Conservation (phyloP, 768 basidiomycete genomes). For the Suillus luteus region DNA sequence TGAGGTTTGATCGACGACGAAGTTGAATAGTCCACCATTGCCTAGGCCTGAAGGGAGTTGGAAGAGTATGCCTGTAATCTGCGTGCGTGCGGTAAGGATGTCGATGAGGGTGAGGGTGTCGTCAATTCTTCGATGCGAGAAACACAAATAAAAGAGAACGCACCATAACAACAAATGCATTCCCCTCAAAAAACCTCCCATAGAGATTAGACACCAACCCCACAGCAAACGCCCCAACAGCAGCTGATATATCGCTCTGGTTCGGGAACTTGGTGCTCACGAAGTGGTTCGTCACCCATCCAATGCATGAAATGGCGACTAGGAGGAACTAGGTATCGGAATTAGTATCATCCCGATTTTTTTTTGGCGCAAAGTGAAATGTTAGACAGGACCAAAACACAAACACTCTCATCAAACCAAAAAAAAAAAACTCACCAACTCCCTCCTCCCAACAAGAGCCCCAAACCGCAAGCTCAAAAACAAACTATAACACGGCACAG, state of each 20-base stretch:
- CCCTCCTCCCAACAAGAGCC: slow-evolving; percentile 55
- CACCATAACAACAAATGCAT: slow-evolving; percentile 83
- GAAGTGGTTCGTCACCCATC: slow-evolving; percentile 79
- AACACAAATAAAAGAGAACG: slow-evolving; percentile 18
- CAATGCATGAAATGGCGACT: slow-evolving; percentile 62
- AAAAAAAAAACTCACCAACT: slow-evolving; percentile 48
- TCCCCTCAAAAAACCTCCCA: slow-evolving; percentile 69
- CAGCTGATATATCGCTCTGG: slow-evolving; percentile 77
- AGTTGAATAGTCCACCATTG: slow-evolving; percentile 77
- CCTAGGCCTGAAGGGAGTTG: slow-evolving; percentile 84
- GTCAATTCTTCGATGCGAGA: not conserved
- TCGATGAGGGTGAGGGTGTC: not conserved
- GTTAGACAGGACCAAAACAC: not conserved
- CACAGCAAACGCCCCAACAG: slow-evolving; percentile 81
- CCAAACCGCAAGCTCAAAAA: slow-evolving; percentile 68
- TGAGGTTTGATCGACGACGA: slow-evolving; percentile 55
- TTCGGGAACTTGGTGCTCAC: slow-evolving; percentile 58
- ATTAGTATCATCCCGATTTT: not conserved
- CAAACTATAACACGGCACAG: slow-evolving; percentile 68
- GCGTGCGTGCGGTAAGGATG: not conserved
- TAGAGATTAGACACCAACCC: slow-evolving; percentile 80
- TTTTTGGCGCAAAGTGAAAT: not conserved
- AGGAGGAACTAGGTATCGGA: slow-evolving; percentile 36
- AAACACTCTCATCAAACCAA: not conserved
- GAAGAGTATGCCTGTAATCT: slow-evolving; percentile 80